Percentiles rank a stretch among this genome's conserved stretches.
Evolutionary conservation across 2,329 filamentous ascomycete genomes (phyloP).

Genomic region (Scedosporium dehoogii): DNA sequence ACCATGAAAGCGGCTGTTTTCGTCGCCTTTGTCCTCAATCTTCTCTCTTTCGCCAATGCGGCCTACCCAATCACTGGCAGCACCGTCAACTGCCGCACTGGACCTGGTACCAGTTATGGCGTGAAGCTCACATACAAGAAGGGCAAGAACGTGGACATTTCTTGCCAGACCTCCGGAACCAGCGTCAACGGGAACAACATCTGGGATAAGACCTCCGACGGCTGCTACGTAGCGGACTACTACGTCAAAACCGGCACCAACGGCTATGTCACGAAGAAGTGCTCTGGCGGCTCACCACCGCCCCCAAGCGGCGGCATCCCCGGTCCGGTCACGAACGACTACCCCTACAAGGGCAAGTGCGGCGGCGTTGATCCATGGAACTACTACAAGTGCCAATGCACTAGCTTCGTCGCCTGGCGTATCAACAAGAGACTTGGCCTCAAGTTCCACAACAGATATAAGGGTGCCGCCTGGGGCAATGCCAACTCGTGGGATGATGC

Average conservation of each 20-base stretch:
- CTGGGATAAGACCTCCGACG: constrained; percentile 5
- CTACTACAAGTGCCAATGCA: constrained; percentile 13
- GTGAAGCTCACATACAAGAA: constrained; percentile 10
- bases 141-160: constrained; percentile 1
- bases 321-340: constrained; percentile 12
- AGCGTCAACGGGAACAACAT: not conserved
- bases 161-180: constrained; percentile 1
- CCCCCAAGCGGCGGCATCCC: constrained; percentile 4
- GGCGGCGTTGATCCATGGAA: constrained; percentile 11
- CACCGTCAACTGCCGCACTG: constrained; percentile 10
- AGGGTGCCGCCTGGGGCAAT: constrained; percentile 13
- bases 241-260: constrained; percentile 3
- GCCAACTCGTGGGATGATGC: constrained; percentile 14
- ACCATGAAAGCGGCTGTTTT: no score
- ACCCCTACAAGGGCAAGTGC: constrained; percentile 13
- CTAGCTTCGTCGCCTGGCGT: constrained; percentile 14
- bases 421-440: constrained; percentile 13
- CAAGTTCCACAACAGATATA: constrained; percentile 14
- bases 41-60: no score
- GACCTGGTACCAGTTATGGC: constrained; percentile 7
- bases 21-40: no score
- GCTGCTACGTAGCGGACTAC: constrained; percentile 5
- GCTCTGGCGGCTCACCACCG: not conserved
- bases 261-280: not conserved
- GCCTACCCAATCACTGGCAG: constrained; percentile 8